A percentile compares a stretch with the other conserved stretches of the same genome.
Evolutionary conservation across 352 stramenopile species (phyloP).

Genomic region (Phytophthora ramorum): DNA sequence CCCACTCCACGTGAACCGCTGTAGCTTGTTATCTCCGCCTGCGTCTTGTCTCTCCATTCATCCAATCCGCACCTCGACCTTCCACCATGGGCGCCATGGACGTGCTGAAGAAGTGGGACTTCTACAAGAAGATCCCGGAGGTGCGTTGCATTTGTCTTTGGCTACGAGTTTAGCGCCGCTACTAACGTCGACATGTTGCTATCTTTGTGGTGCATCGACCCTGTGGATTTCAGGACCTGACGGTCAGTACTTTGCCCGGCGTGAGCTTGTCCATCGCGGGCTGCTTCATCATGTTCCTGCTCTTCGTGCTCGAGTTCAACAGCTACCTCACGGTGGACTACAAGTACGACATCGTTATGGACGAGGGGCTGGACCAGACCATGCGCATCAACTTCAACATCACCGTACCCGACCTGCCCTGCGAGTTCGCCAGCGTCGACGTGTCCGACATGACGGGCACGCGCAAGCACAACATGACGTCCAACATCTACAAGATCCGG

Average conservation of each 20-base stretch:
- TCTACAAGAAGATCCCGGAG: conserved; percentile 93
- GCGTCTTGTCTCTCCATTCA: conserved; percentile 16
- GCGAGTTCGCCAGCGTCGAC: conserved; percentile 97
- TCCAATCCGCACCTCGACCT: not conserved
- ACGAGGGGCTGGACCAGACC: conserved; percentile 84
- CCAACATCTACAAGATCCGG: conserved; percentile 98
- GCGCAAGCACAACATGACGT: conserved; percentile 98
- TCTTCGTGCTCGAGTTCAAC: conserved; percentile 93
- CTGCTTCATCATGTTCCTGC: conserved; percentile 90
- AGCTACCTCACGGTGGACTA: conserved; percentile 87
- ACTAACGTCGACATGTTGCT: conserved; percentile 3
- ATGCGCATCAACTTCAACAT: conserved; percentile 99
- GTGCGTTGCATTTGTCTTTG: conserved; percentile 33
- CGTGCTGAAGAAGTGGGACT: conserved; percentile 92
- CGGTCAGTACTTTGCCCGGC: conserved; percentile 84
- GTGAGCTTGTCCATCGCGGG: conserved; percentile 86
- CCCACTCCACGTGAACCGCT: not conserved
- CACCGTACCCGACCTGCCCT: conserved; percentile 96
- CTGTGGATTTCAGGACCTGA: conserved; percentile 67
- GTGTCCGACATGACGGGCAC: conserved; percentile 97
- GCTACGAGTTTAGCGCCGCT: not conserved
- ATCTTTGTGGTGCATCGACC: conserved; percentile 1
- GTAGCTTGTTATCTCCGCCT: conserved; percentile 1
- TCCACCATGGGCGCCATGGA: conserved; percentile 82
- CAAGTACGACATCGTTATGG: conserved; percentile 91